Evolutionary conservation across 257 asterid species (phyloP).

Genomic region (Nicotiana noctiflora): DNA sequence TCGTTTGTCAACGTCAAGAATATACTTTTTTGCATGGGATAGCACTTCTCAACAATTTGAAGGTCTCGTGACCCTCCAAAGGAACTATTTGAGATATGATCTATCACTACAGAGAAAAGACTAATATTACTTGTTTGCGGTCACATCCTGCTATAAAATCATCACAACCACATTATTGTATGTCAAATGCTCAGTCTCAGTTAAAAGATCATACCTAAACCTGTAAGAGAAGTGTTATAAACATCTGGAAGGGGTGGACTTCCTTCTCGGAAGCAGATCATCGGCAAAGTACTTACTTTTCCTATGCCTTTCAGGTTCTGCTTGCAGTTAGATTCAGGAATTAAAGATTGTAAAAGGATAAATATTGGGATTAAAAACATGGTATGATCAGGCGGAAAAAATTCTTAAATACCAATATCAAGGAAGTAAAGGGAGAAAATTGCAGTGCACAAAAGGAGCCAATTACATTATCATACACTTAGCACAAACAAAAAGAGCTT

Average conservation of each 20-base stretch:
- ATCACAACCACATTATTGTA: not conserved
- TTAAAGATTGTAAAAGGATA: constrained; percentile 6
- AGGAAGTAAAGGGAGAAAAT: not conserved
- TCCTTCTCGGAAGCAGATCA: constrained; percentile 90
- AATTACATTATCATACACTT: not conserved
- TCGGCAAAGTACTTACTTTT: constrained; percentile 49
- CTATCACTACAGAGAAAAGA: constrained; percentile 42
- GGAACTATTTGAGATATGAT: constrained; percentile 48
- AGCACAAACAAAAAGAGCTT: not conserved
- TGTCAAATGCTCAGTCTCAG: not conserved
- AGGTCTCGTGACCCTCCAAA: constrained; percentile 51
- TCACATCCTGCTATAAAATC: not conserved
- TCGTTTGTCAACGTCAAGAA: constrained; percentile 59
- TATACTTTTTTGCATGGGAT: constrained; percentile 77
- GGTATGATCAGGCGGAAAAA: not conserved
- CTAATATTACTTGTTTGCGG: constrained; percentile 10
- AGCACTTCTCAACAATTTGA: constrained; percentile 72
- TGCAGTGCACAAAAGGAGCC: not conserved
- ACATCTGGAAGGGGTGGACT: constrained; percentile 95
- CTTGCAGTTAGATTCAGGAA: constrained; percentile 9
- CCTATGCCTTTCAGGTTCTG: constrained; percentile 48
- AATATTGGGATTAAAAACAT: not conserved
- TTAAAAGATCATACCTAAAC: constrained; percentile 46
- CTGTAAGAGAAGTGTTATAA: constrained; percentile 52
- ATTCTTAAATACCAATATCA: not conserved